A percentile compares a stretch with the other conserved stretches of the same genome.
Evolutionary conservation across 176 grass and related monocot genomes (phyloP).

Genomic region (Chloris gayana): DNA sequence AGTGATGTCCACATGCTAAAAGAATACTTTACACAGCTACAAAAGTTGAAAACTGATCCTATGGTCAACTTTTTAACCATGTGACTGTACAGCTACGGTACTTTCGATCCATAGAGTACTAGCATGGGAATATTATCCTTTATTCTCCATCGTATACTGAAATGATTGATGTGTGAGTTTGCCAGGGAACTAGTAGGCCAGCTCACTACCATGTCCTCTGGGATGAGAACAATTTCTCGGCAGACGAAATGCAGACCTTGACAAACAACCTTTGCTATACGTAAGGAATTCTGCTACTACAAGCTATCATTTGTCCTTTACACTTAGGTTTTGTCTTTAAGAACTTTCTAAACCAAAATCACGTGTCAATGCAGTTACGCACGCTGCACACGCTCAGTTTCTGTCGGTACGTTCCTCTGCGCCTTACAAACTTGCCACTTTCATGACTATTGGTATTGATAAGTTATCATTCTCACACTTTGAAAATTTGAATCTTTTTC

Average conservation of each 20-base stretch:
- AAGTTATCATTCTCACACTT: neutral
- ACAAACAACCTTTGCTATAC: constrained; percentile 99
- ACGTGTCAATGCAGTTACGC: constrained; percentile 75
- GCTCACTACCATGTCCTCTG: constrained; percentile 89
- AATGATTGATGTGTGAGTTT: constrained; percentile 47
- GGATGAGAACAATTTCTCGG: constrained; percentile 82
- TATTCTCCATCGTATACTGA: constrained; percentile 25
- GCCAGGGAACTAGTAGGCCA: constrained; percentile 78
- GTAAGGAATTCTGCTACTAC: constrained; percentile 42
- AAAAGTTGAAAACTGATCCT: constrained; percentile 19
- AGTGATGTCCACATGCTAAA: constrained; percentile 26
- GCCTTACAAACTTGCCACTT: neutral
- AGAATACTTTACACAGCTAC: neutral
- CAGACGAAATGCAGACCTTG: constrained; percentile 94
- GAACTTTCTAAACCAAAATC: constrained; percentile 31
- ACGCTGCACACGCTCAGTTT: constrained; percentile 93
- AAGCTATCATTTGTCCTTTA: constrained; percentile 18
- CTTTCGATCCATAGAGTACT: constrained; percentile 23
- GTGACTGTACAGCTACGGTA: constrained; percentile 40
- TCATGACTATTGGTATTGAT: neutral
- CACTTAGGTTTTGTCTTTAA: neutral
- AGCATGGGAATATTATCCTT: constrained; percentile 36
- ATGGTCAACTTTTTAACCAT: constrained; percentile 32
- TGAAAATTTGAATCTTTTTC: constrained; percentile 8
- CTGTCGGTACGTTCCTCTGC: constrained; percentile 72